phyloP scores from a whole-genome alignment of 2,329 filamentous ascomycete genomes.

The Aspergillus piperis region DNA sequence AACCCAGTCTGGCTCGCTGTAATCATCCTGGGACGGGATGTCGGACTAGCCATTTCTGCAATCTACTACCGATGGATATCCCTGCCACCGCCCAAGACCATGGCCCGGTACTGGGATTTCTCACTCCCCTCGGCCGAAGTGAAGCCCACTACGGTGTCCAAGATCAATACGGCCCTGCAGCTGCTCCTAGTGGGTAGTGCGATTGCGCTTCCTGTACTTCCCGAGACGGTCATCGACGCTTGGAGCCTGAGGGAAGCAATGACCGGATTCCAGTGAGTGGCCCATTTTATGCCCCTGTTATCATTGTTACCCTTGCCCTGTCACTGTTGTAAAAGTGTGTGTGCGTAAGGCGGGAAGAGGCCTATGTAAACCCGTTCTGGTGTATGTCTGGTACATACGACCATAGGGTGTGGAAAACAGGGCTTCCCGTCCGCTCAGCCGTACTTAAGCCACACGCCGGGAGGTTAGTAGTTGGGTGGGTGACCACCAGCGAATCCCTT shows the following conservation, averaged over 20 bases:
- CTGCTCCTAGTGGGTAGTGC: conserved; percentile 82
- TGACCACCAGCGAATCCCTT: conserved; percentile 51
- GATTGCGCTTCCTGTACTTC: conserved; percentile 75
- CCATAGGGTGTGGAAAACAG: conserved; percentile 52
- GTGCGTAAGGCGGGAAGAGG: neutral
- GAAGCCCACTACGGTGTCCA: conserved; percentile 48
- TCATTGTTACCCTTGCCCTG: neutral
- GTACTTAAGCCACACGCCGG: conserved; percentile 52
- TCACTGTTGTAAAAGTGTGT: neutral
- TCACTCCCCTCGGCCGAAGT: conserved; percentile 65
- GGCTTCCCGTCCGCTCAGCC: conserved; percentile 53
- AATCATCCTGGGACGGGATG: conserved; percentile 88
- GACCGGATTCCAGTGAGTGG: conserved; percentile 47
- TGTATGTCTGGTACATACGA: conserved; percentile 37
- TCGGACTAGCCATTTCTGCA: conserved; percentile 77
- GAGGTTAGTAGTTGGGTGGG: conserved; percentile 52
- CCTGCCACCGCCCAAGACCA: conserved; percentile 88
- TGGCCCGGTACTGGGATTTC: conserved; percentile 95
- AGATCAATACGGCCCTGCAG: conserved; percentile 90
- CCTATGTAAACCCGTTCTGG: conserved; percentile 20
- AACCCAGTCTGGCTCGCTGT: conserved; percentile 74
- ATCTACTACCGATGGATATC: conserved; percentile 97
- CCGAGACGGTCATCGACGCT: conserved; percentile 54
- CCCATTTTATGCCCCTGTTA: neutral
- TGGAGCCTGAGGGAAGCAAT: conserved; percentile 65